Conservation (phyloP, 1,284 basidiomycete species). For the Stereum hirsutum region DNA sequence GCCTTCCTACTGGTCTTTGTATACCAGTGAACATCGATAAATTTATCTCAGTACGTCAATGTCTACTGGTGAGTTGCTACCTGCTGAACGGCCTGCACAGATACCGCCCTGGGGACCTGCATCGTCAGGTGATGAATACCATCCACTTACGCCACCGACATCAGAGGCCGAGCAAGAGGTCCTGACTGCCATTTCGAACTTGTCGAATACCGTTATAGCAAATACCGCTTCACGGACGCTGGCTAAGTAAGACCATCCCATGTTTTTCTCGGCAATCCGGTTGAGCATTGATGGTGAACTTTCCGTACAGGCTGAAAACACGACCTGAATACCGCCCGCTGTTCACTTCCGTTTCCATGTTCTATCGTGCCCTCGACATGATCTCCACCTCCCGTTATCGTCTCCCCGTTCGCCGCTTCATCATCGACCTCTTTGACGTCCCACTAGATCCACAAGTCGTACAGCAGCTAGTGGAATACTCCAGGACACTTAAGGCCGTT, state of each 20-base stretch:
- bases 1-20: constrained; percentile 83
- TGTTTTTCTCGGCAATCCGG: not conserved
- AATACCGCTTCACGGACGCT: constrained; percentile 86
- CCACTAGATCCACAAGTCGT: constrained; percentile 58
- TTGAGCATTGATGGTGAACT: constrained; percentile 4
- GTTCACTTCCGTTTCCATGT: constrained; percentile 72
- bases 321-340: constrained; percentile 67
- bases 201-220: constrained; percentile 94
- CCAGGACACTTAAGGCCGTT: constrained; percentile 30
- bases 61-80: not conserved
- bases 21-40: constrained; percentile 77
- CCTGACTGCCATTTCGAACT: constrained; percentile 84
- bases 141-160: constrained; percentile 54
- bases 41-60: constrained; percentile 63
- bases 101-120: constrained; percentile 70
- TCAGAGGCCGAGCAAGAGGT: constrained; percentile 78
- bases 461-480: constrained; percentile 38
- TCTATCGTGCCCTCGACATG: constrained; percentile 78
- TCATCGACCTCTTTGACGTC: constrained; percentile 88
- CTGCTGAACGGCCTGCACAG: constrained; percentile 26
- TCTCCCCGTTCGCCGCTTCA: constrained; percentile 83
- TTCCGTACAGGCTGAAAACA: constrained; percentile 59
- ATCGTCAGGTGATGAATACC: constrained; percentile 31
- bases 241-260: constrained; percentile 47
- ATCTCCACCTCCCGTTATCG: constrained; percentile 87